A percentile compares a stretch with the other conserved stretches of the same genome.
phyloP scores from a whole-genome alignment of 768 basidiomycete genomes.

The Tulasnella sp. region DNA sequence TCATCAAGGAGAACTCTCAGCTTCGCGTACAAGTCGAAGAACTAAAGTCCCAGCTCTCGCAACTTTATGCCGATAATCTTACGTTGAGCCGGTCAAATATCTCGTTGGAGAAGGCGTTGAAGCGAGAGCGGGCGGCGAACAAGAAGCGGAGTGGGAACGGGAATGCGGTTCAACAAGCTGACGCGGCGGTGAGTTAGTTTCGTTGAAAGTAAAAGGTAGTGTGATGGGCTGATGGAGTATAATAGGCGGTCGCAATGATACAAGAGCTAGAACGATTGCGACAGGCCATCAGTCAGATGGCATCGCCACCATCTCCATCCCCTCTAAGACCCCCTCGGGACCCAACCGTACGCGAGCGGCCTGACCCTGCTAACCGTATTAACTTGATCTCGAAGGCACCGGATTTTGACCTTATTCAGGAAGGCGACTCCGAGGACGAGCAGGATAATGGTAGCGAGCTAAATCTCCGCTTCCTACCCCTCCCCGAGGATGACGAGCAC shows the following conservation, averaged over 20 bases:
- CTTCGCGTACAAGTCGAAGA: constrained; percentile 11
- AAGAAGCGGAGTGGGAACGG: background rate
- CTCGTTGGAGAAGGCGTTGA: constrained; percentile 10
- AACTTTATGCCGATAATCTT: constrained; percentile 13
- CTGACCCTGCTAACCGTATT: background rate
- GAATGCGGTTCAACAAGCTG: background rate
- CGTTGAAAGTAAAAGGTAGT: background rate
- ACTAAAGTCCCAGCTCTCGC: constrained; percentile 9
- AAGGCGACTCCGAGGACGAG: constrained; percentile 8
- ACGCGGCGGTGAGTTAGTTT: background rate
- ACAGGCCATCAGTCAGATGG: background rate
- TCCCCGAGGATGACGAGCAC: constrained; percentile 1
- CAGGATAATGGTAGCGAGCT: background rate
- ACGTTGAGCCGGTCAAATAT: constrained; percentile 4
- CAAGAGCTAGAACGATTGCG: constrained; percentile 5
- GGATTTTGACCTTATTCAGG: constrained; percentile 8
- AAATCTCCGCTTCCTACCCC: background rate
- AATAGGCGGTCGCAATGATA: constrained; percentile 8
- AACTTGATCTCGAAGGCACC: constrained; percentile 9
- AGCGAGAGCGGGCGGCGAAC: background rate
- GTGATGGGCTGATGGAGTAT: background rate
- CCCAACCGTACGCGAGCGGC: background rate
- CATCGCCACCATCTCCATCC: background rate
- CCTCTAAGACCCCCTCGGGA: background rate
- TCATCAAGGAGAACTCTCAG: constrained; percentile 13